A percentile compares a stretch with the other conserved stretches of the same genome.
phyloP scores from a whole-genome alignment of 148 eudicot genomes.

The Camellia japonica region DNA sequence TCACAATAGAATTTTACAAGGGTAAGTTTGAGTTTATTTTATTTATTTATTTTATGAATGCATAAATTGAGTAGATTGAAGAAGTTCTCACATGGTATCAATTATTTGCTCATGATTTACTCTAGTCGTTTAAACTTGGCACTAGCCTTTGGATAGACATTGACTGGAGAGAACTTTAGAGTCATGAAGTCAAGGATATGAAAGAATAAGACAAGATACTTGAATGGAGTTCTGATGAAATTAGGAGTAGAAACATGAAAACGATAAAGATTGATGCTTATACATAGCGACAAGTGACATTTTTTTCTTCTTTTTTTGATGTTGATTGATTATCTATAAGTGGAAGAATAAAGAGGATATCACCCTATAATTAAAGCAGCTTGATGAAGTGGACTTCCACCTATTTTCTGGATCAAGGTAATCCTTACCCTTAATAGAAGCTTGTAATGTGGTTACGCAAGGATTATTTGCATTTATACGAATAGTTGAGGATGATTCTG shows the following conservation, averaged over 20 bases:
- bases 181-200: not conserved
- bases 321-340: not conserved
- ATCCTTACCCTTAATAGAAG: not conserved
- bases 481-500: not conserved
- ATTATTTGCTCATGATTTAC: too few relatives aligned
- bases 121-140: too few relatives aligned
- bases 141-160: not conserved
- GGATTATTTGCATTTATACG: not conserved
- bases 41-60: not conserved
- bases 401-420: not conserved
- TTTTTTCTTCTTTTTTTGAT: not conserved
- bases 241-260: not conserved
- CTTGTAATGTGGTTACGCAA: not conserved
- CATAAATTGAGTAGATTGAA: not conserved
- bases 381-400: conserved; percentile 4
- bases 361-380: not conserved
- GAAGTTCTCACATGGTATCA: not conserved
- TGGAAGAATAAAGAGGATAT: not conserved
- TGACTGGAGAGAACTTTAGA: not conserved
- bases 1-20: too few relatives aligned
- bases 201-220: not conserved
- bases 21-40: too few relatives aligned
- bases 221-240: not conserved
- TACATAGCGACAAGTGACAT: not conserved
- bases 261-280: not conserved